Evolutionary conservation across 108 stramenopile genomes (phyloP).

Genomic region (Conticribra guillardii): DNA sequence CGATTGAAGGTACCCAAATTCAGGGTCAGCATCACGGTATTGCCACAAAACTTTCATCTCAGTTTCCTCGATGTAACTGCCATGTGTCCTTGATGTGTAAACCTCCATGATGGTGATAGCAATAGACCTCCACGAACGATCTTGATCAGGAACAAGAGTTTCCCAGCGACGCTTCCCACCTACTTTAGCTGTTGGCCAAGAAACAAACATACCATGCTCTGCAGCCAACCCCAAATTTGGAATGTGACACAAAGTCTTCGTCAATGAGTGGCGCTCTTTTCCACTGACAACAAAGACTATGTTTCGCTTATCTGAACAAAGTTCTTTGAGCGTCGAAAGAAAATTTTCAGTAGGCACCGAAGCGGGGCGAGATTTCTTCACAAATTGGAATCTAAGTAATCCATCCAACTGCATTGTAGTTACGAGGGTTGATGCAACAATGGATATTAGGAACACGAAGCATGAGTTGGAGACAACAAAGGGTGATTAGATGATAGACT

Average conservation of each 20-base stretch:
- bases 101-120: constrained; percentile 92
- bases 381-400: constrained; percentile 87
- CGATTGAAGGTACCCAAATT: constrained; percentile 97
- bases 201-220: constrained; percentile 94
- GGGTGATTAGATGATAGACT: too few relatives aligned
- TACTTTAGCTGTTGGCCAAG: constrained; percentile 79
- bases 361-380: constrained; percentile 85
- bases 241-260: constrained; percentile 78
- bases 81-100: constrained; percentile 93
- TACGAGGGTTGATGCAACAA: too few relatives aligned
- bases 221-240: constrained; percentile 90
- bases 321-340: constrained; percentile 73
- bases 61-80: constrained; percentile 89
- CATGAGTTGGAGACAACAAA: too few relatives aligned
- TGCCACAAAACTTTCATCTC: constrained; percentile 96
- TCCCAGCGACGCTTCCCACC: constrained; percentile 74
- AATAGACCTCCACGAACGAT: constrained; percentile 85
- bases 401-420: constrained; percentile 66
- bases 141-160: constrained; percentile 88
- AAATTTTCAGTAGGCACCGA: constrained; percentile 70
- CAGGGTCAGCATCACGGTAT: constrained; percentile 97
- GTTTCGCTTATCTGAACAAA: constrained; percentile 87
- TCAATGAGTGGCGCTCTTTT: constrained; percentile 83
- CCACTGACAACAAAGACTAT: constrained; percentile 93
- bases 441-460: too few relatives aligned